Evolutionary conservation across 139 green algal species (phyloP), one percentile per base, ranked within the genome.

Genomic region (Eudorina sp.): DNA sequence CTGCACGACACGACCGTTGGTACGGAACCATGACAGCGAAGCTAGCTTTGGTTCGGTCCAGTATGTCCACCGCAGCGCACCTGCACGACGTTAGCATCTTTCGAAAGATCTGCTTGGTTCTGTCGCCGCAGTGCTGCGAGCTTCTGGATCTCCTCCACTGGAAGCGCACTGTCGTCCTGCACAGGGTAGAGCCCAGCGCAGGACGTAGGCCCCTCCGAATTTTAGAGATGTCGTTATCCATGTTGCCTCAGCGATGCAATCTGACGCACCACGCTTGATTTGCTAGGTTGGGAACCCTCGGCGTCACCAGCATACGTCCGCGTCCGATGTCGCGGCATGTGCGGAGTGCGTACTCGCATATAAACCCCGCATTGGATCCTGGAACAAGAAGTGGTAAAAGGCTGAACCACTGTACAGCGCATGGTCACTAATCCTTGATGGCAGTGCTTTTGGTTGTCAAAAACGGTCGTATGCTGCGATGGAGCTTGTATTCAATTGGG

Each of bases 71-170:
- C n/a, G n/a, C n/a, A n/a, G 34, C 75, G n/a, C 88, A 91, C 89
- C 76, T 89, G 89, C 11, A 92, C 21, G 13, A 86, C n/a, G 75
- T 92, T 92, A 53, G 78, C 73, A 76, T 85, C 83, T 51, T 81
- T 55, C 1, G 69, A 11, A 4, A 88, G 9, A 0, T 70, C 48
- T 1, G 82, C 58, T 29, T 85, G 64, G n/a, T 93, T 86, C 31
- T 92, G 90, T 21, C 86, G 53, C 19, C 76, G 55, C 16, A 93
- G 69, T 7, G 88, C 76, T 0, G 86, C 83, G 4, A 93, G 83
- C 62, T 41, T 40, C 41, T 36, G 9, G 31, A 84, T 76, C 43
- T 89, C 84, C 4, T 89, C 84, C 3, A 38, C 51, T 2, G 83
- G 38, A 23, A 88, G 40, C 14, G 60, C 38, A 18, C 64, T 69